Percentiles rank a stretch among this genome's conserved stretches.
Conservation (phyloP, 169 alveolate genomes). For the Plasmodium chabaudi region DNA sequence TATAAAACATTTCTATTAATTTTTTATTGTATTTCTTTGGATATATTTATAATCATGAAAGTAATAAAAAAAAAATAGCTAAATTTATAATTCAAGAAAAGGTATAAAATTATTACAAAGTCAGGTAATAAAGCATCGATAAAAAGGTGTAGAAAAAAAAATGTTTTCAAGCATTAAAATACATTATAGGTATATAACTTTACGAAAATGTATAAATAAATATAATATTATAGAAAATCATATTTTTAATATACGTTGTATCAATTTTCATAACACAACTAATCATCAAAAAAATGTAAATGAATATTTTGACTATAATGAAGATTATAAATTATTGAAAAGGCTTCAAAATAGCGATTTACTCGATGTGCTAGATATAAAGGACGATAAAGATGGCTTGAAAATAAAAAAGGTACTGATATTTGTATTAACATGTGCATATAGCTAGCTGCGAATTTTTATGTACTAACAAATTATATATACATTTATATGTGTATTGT, state of each 20-base stretch:
- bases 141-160: slow-evolving; percentile 15
- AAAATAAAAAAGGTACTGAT: slow-evolving; percentile 45
- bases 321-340: slow-evolving; percentile 27
- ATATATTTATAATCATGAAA: slow-evolving; percentile 2
- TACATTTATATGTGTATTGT: no score
- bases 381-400: slow-evolving; percentile 10
- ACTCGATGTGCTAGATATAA: slow-evolving; percentile 1
- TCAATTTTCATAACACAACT: not conserved
- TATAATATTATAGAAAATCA: not conserved
- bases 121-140: not conserved
- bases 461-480: no score
- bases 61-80: not conserved
- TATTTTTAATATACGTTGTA: not conserved
- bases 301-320: slow-evolving; percentile 31
- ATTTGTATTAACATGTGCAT: not conserved
- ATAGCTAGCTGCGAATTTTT: not conserved
- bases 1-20: not conserved
- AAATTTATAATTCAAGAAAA: not conserved
- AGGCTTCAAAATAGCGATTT: slow-evolving; percentile 22
- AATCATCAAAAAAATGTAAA: slow-evolving; percentile 1
- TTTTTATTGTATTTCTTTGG: not conserved
- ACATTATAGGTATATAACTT: slow-evolving; percentile 5
- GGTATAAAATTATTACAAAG: not conserved
- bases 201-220: slow-evolving; percentile 5
- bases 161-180: slow-evolving; percentile 12